These are phyloP conservation scores for Pluteus cervinus DNA, from an alignment of 768 basidiomycete species.

Conservation along the genomic window DNA sequence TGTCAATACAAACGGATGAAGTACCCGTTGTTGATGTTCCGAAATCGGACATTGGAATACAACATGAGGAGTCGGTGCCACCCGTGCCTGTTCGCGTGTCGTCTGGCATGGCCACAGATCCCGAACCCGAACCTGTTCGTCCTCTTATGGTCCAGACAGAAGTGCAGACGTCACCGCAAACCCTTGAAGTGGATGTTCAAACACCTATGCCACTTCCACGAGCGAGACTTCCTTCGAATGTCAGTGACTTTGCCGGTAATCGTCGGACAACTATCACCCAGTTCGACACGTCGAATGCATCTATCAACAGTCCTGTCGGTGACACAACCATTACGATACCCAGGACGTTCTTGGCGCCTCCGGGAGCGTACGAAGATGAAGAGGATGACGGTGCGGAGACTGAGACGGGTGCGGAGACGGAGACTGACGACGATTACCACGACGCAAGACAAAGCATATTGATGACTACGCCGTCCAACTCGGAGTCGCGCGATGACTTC, in stretches of 20 bases:
- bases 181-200: conserved; percentile 25
- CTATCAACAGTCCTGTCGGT: conserved; percentile 23
- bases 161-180: conserved; percentile 32
- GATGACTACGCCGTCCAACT: conserved; percentile 52
- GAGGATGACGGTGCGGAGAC: conserved; percentile 23
- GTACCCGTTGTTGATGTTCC: conserved; percentile 23
- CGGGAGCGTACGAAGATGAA: conserved; percentile 16
- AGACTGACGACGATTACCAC: conserved; percentile 72
- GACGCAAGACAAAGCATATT: conserved; percentile 73
- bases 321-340: conserved; percentile 38
- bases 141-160: conserved; percentile 23
- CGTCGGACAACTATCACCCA: conserved; percentile 46
- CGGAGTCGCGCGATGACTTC: conserved; percentile 69
- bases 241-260: conserved; percentile 11
- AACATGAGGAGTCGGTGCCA: conserved; percentile 31
- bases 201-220: conserved; percentile 17
- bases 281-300: conserved; percentile 27
- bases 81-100: conserved; percentile 23
- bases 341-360: conserved; percentile 27
- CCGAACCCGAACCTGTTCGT: conserved; percentile 14
- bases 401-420: conserved; percentile 63
- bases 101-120: conserved; percentile 32
- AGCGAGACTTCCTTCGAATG: conserved; percentile 16
- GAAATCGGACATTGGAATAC: conserved; percentile 43
- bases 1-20: conserved; percentile 46